Evolutionary conservation across 495 filamentous ascomycete species (phyloP), one percentile per base, ranked within the genome.

Genomic region (Cetradonia linearis): DNA sequence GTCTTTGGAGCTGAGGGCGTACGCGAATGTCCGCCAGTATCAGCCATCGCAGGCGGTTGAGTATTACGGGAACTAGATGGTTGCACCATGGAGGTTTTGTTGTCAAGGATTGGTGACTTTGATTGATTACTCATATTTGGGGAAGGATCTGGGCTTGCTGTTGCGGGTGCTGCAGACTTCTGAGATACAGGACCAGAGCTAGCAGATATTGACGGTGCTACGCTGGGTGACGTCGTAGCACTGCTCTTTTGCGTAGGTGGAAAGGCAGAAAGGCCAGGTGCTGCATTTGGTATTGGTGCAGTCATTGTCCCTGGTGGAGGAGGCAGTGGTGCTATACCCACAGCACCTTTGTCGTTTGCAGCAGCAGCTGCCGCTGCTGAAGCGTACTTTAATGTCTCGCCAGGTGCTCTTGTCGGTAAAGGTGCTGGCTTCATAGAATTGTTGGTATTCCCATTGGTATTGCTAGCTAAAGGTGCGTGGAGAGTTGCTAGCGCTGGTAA

Each of bases 331-430:
- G 89, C 83, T 64, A 96, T 95, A n/a, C 91, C 91, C 11, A 96
- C 86, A 18, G 81, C 81, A 66, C 76, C 85, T 69, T 91, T 94
- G 70, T 95, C 91, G 70, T 85, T 93, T 52, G 93, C 89, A 11
- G 94, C 94, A 1, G 93, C 93, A 0, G 93, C 94, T 0, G 93
- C 94, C 0, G 93, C 93, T 0, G 93, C 93, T 23, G 93, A 96
- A 34, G 94, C 93, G 70, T 97, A 97, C 72, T 96, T 96, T 65
- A 97, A 76, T 0, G 88, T 88, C 69, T 97, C 92, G 36, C 89
- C 91, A 28, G 91, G 85, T 4, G 88, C 80, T 66, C 90, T 83
- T 46, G 87, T 83, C 9, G 93, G 94, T 66, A 89, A 67, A 14
- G 92, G 86, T 16, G 94, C 93, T 20, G 93, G 91, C 72, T 97